These are phyloP conservation scores for Tympanopsis confertula DNA, from an alignment of 2,329 filamentous ascomycete genomes.

Conservation along the genomic window DNA sequence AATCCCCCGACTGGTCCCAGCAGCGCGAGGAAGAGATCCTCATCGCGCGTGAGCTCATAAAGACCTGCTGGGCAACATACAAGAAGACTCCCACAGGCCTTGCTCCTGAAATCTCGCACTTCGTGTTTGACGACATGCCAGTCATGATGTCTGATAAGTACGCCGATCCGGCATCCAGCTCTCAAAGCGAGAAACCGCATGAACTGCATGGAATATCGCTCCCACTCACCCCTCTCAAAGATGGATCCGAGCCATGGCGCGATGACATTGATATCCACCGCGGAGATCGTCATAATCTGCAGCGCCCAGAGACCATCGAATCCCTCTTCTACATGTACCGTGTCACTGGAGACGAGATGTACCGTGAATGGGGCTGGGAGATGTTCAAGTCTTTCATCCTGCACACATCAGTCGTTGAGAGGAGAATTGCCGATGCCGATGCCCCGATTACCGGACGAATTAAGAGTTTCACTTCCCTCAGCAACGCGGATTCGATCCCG, in stretches of 20 bases:
- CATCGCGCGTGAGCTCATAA: constrained; percentile 58
- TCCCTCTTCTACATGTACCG: constrained; percentile 70
- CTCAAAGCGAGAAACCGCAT: background rate
- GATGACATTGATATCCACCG: constrained; percentile 53
- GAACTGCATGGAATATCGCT: too few species aligned
- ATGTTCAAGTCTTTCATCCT: constrained; percentile 64
- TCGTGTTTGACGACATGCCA: constrained; percentile 39
- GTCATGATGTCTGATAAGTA: constrained; percentile 13
- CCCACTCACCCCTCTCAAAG: constrained; percentile 36
- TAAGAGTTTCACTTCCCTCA: constrained; percentile 49
- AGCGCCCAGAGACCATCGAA: constrained; percentile 66
- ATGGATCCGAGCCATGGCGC: constrained; percentile 37
- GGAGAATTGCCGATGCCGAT: background rate
- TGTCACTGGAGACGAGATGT: constrained; percentile 60
- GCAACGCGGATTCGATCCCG: constrained; percentile 43
- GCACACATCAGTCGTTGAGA: constrained; percentile 48
- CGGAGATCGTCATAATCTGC: constrained; percentile 58
- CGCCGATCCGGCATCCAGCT: background rate
- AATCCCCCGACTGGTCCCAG: constrained; percentile 43
- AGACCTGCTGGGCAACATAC: constrained; percentile 70
- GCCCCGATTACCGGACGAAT: background rate
- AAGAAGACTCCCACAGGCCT: constrained; percentile 55
- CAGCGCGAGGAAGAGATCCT: constrained; percentile 56
- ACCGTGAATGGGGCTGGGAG: constrained; percentile 66
- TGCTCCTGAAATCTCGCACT: constrained; percentile 62